phyloP scores from a whole-genome alignment of 129 eudicot genomes.

The Oenanthe sinensis region DNA sequence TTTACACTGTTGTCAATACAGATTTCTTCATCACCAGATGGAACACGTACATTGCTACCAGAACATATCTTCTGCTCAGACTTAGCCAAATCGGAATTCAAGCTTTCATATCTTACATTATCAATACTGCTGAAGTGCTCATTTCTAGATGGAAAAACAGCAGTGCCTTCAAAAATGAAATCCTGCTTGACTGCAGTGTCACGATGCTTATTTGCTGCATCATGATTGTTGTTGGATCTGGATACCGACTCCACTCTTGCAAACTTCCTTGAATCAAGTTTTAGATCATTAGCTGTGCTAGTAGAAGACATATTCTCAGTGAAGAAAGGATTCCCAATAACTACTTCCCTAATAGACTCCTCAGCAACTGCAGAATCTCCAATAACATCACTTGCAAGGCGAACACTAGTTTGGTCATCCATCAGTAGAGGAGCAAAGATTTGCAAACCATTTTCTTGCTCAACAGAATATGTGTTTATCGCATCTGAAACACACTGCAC shows the following conservation, averaged over 20 bases:
- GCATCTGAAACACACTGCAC: constrained; percentile 13
- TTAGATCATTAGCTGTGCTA: background rate
- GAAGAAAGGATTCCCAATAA: background rate
- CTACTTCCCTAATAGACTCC: constrained; percentile 22
- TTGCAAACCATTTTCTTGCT: constrained; percentile 15
- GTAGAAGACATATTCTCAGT: constrained; percentile 2
- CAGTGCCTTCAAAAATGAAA: background rate
- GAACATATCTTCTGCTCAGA: constrained; percentile 24
- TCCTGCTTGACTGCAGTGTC: constrained; percentile 21
- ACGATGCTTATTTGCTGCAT: constrained; percentile 21
- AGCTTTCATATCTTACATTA: constrained; percentile 15
- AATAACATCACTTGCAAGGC: constrained; percentile 4
- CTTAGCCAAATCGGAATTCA: constrained; percentile 21
- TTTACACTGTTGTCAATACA: constrained; percentile 18
- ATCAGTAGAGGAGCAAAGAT: constrained; percentile 14
- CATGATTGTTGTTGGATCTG: constrained; percentile 19
- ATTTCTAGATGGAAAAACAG: constrained; percentile 17
- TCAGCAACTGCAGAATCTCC: constrained; percentile 7
- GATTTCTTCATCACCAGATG: constrained; percentile 15
- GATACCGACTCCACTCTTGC: constrained; percentile 19
- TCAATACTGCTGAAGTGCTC: constrained; percentile 12
- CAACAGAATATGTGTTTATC: constrained; percentile 1
- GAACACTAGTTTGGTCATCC: constrained; percentile 16
- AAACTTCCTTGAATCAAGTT: constrained; percentile 6
- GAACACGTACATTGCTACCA: constrained; percentile 11